Evolutionary conservation across 352 stramenopile species (phyloP), one percentile per base, ranked within the genome.

Genomic region (Pythium utonaiense): DNA sequence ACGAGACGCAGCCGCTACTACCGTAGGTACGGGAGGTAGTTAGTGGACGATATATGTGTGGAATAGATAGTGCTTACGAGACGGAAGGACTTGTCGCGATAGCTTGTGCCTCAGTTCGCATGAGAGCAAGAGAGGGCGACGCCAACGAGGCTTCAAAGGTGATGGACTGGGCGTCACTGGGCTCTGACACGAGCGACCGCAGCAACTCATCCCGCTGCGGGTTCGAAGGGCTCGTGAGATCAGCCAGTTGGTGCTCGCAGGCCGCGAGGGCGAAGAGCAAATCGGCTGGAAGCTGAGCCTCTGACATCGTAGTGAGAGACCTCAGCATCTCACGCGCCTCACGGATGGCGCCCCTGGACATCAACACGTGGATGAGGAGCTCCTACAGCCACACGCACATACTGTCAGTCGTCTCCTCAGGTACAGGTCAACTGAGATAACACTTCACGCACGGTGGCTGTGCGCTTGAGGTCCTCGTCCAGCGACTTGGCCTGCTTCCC

Each of bases 271-370:
- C 25, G 19, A 53, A 60, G 10, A 33, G 40, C 4, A 53, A 7
- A 13, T 60, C 41, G 5, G 21, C 30, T 14, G 22, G 2, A 9
- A 19, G 13, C 12, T 7, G 62, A 51, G 5, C 56, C 60, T 6
- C 38, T 55, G 5, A 63, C 62, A n/a, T n/a, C n/a, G n/a, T n/a
- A n/a, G n/a, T n/a, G n/a, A n/a, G n/a, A n/a, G n/a, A n/a, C n/a
- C n/a, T n/a, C n/a, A n/a, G n/a, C n/a, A n/a, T n/a, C n/a, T n/a
- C n/a, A n/a, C n/a, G n/a, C n/a, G n/a, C n/a, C n/a, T n/a, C n/a
- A n/a, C n/a, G n/a, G n/a, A n/a, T n/a, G n/a, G 21, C 86, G 66
- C 47, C 86, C 75, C 74, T 87, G 49, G 0, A 24, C 6, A 24
- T 33, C 45, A 22, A 16, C 22, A n/a, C n/a, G n/a, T n/a, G n/a